Evolutionary conservation across 78 protist species (phyloP), one percentile per base, ranked within the genome.

Genomic region (Dictyostelium firmibasis): DNA sequence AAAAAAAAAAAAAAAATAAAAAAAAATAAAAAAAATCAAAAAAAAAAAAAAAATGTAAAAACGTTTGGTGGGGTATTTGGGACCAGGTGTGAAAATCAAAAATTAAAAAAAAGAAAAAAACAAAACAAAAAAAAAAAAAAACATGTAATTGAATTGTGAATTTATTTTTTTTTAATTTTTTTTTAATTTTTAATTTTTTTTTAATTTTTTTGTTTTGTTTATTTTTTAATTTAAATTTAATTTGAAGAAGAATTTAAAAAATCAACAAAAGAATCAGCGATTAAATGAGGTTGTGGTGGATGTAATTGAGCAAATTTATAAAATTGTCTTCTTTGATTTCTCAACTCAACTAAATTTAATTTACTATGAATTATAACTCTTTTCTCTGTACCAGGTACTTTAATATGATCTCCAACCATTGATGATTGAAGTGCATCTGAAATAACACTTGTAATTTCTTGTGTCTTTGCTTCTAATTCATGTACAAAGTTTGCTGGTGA

Each of bases 341-440:
- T 43, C 1, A 87, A 76, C 29, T 87, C 93, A 4, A 50, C 67
- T 4, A 57, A 44, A 87, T 41, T 87, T 11, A 87, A 27, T 38
- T 41, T 53, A 36, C 64, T n/a, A 35, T 57, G 77, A 41, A 87
- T 76, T 5, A 44, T 20, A 3, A 87, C 85, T 31, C 93, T 43
- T 44, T 87, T 87, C 35, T 87, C 85, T 27, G 86, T 87, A 23
- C 93, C 93, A 27, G 93, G 93, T 20, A 87, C 93, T 29, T 78
- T 76, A 41, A 87, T 87, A 23, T 50, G 14, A 41, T 87, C 93
- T 0, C 93, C 93, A 31, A 78, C 83, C 78, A 87, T 77, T 29
- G 93, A 87, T 35, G 93, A 87, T 87, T 87, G 93, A 16, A 87
- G 33, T 64, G 93, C 93, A 62, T 87, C 93, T 35, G 70, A 64